Percentiles rank a stretch among this genome's conserved stretches.
phyloP scores from a whole-genome alignment of 2,329 filamentous ascomycete genomes.

The Xylariaceae sp. region DNA sequence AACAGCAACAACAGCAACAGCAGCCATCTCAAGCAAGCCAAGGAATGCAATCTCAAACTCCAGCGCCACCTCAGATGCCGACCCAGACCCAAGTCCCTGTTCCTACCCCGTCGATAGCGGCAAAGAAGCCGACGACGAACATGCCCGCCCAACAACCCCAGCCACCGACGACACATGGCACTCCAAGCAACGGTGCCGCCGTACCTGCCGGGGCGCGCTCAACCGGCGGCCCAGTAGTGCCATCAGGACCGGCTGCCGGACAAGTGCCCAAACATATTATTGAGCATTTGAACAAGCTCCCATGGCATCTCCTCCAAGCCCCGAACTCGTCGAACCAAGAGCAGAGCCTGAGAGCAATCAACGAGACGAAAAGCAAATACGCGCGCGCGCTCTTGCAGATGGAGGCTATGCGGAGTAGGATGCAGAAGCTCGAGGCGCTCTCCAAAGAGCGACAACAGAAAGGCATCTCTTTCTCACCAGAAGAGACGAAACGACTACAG shows the following conservation, averaged over 20 bases:
- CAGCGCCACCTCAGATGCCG: conserved; percentile 11
- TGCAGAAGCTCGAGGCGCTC: conserved; percentile 17
- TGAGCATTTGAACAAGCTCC: conserved; percentile 24
- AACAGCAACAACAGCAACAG: too few species aligned
- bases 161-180: conserved; percentile 2
- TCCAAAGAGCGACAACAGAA: conserved; percentile 26
- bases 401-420: conserved; percentile 21
- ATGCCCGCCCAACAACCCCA: conserved; percentile 19
- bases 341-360: conserved; percentile 18
- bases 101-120: conserved; percentile 19
- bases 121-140: conserved; percentile 15
- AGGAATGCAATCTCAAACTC: conserved; percentile 4
- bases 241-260: not conserved
- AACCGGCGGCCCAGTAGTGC: not conserved
- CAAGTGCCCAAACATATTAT: conserved; percentile 21
- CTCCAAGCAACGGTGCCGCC: conserved; percentile 3
- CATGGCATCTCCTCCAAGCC: conserved; percentile 18
- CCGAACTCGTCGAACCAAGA: conserved; percentile 18
- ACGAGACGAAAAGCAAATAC: conserved; percentile 22
- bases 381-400: conserved; percentile 22
- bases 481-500: conserved; percentile 22
- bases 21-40: too few species aligned
- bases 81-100: conserved; percentile 17
- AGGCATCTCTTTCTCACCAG: conserved; percentile 15
- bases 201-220: conserved; percentile 6